Percentiles rank a stretch among this genome's conserved stretches.
Conservation (phyloP, 306 rosid species). For the Fragaria nilgerrensis region DNA sequence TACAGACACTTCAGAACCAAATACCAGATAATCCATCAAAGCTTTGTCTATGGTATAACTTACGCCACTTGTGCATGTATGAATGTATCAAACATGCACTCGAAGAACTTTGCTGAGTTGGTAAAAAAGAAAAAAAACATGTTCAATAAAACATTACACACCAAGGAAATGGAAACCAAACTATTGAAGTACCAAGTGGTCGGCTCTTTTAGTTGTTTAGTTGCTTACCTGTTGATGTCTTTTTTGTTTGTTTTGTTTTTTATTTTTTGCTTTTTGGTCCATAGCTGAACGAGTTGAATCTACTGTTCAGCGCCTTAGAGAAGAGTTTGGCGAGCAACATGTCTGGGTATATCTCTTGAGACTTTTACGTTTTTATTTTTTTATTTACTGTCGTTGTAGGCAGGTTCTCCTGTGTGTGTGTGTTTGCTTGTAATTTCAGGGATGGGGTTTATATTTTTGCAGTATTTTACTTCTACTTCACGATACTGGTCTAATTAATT, state of each 20-base stretch:
- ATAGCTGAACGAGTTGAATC: slow-evolving; percentile 69
- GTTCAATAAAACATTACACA: too few relatives aligned
- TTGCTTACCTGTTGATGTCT: neutral
- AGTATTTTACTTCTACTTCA: slow-evolving; percentile 21
- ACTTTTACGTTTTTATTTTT: slow-evolving; percentile 28
- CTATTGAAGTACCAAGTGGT: slow-evolving; percentile 2
- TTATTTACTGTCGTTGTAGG: neutral
- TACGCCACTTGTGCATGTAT: too few relatives aligned
- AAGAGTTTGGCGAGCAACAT: slow-evolving; percentile 85
- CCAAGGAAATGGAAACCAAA: too few relatives aligned
- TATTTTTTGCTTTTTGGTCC: neutral
- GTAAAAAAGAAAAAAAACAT: too few relatives aligned
- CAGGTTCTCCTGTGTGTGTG: neutral
- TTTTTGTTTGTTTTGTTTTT: slow-evolving; percentile 1
- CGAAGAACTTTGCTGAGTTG: too few relatives aligned
- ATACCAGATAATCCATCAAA: too few relatives aligned
- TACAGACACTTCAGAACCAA: too few relatives aligned
- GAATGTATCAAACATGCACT: too few relatives aligned
- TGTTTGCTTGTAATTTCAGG: slow-evolving; percentile 7
- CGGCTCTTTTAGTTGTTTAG: slow-evolving; percentile 6
- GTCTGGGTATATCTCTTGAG: slow-evolving; percentile 86
- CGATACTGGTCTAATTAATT: slow-evolving; percentile 19
- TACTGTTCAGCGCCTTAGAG: slow-evolving; percentile 52
- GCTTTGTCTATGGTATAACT: too few relatives aligned
- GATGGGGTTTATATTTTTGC: neutral